phyloP scores from a whole-genome alignment of 768 basidiomycete genomes.

The Tylopilus intermedius region DNA sequence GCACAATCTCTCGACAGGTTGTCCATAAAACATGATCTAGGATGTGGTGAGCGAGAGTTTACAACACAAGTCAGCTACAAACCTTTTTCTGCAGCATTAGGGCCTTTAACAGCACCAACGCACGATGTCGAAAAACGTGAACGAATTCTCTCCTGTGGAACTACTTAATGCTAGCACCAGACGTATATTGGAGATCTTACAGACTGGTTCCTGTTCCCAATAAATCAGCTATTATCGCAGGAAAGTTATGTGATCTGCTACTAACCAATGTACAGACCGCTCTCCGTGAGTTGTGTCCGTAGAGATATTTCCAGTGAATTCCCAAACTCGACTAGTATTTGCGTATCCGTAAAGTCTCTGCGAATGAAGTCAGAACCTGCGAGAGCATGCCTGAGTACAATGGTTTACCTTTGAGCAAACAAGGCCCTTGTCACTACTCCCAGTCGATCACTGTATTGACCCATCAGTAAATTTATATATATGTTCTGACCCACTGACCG shows the following conservation, averaged over 20 bases:
- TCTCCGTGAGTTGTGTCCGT: conserved; percentile 81
- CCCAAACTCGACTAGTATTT: conserved; percentile 86
- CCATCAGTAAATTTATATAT: conserved; percentile 1
- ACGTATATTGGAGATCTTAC: conserved; percentile 35
- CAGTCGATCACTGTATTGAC: conserved; percentile 68
- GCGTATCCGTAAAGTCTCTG: conserved; percentile 83
- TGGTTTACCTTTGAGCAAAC: conserved; percentile 68
- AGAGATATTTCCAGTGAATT: conserved; percentile 70
- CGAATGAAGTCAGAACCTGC: background rate
- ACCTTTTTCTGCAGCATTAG: conserved; percentile 92
- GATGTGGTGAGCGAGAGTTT: conserved; percentile 6
- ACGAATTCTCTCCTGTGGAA: conserved; percentile 77
- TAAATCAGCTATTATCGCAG: conserved; percentile 7
- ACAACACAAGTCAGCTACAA: conserved; percentile 15
- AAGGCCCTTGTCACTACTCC: conserved; percentile 91
- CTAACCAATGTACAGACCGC: conserved; percentile 91
- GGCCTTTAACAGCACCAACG: conserved; percentile 89
- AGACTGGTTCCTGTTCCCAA: conserved; percentile 60
- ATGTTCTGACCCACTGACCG: conserved; percentile 41
- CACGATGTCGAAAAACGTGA: conserved; percentile 88
- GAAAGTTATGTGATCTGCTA: background rate
- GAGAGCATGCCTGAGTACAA: background rate
- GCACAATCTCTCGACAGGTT: conserved; percentile 92
- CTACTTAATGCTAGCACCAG: background rate
- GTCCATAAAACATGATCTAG: conserved; percentile 94